These are phyloP conservation scores for Acidomyces sp. DNA, from an alignment of 495 filamentous ascomycete genomes.

Conservation along the genomic window DNA sequence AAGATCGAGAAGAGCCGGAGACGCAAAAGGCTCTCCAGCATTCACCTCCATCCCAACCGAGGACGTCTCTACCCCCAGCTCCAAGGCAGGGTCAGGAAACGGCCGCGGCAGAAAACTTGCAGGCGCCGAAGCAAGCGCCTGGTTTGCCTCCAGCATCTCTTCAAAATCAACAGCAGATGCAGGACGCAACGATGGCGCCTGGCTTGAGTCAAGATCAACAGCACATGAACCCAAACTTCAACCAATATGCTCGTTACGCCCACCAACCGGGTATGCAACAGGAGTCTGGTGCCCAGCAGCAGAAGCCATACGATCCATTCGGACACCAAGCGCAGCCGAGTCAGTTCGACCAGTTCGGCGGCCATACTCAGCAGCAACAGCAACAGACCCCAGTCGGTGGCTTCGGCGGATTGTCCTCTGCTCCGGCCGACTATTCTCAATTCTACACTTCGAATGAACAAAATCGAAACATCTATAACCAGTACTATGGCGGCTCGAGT, in stretches of 20 bases:
- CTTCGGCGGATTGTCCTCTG: conserved; percentile 52
- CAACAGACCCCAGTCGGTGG: conserved; percentile 35
- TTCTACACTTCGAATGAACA: conserved; percentile 81
- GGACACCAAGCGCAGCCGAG: conserved; percentile 52
- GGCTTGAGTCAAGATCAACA: conserved; percentile 8
- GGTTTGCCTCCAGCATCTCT: conserved; percentile 32
- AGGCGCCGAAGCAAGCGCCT: conserved; percentile 36
- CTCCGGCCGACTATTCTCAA: conserved; percentile 65
- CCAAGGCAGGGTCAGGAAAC: conserved; percentile 28
- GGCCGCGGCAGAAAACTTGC: conserved; percentile 17
- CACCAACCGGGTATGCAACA: conserved; percentile 38
- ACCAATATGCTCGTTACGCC: conserved; percentile 61
- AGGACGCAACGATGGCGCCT: conserved; percentile 16
- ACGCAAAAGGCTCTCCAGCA: conserved; percentile 89
- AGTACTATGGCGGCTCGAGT: conserved; percentile 59
- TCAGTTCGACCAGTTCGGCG: conserved; percentile 45
- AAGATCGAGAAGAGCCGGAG: conserved; percentile 87
- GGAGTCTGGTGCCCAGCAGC: conserved; percentile 46
- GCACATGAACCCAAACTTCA: conserved; percentile 30
- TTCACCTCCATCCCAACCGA: conserved; percentile 78
- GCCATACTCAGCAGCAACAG: conserved; percentile 30
- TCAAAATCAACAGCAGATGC: conserved; percentile 32
- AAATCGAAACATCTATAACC: conserved; percentile 57
- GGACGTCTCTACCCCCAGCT: conserved; percentile 78
- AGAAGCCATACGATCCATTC: conserved; percentile 84